Percentiles rank a stretch among this genome's conserved stretches.
These are phyloP conservation scores for Trichoderma reesei DNA, from an alignment of 495 filamentous ascomycete species.

Conservation along the genomic window DNA sequence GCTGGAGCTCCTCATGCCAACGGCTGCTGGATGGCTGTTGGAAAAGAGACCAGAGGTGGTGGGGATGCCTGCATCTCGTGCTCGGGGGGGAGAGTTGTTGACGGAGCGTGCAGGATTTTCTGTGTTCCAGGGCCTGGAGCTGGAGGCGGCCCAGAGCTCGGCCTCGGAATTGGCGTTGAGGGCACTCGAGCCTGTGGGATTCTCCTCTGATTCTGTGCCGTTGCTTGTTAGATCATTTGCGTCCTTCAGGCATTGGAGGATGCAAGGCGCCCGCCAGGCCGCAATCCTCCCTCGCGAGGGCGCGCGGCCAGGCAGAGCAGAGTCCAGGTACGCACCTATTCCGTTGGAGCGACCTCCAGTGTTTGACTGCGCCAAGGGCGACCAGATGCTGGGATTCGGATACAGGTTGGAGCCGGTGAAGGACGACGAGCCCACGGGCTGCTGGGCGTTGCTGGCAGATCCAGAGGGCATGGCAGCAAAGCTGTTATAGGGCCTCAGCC, in stretches of 20 bases:
- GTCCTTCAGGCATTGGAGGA: not conserved
- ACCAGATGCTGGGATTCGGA: not conserved
- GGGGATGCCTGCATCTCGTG: conserved; percentile 13
- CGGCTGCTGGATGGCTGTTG: not conserved
- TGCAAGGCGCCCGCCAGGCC: not conserved
- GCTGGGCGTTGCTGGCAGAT: conserved; percentile 4
- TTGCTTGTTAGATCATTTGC: not conserved
- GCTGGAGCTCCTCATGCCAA: not conserved
- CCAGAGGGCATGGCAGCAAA: conserved; percentile 10
- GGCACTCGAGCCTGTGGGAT: conserved; percentile 51
- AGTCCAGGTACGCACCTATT: conserved; percentile 39
- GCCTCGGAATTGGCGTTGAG: conserved; percentile 55
- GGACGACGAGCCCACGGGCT: conserved; percentile 10
- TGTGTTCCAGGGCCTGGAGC: conserved; percentile 17
- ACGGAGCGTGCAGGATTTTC: conserved; percentile 14
- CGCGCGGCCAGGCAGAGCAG: not conserved
- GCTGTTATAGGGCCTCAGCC: not conserved
- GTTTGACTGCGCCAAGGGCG: not conserved
- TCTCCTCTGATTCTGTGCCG: conserved; percentile 26
- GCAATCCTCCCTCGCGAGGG: not conserved
- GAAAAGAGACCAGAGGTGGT: conserved; percentile 9
- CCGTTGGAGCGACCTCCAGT: conserved; percentile 16
- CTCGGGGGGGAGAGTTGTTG: conserved; percentile 23
- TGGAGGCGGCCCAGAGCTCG: conserved; percentile 46
- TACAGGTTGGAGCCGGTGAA: conserved; percentile 4